Evolutionary conservation across 305 asterid genomes (phyloP).

Genomic region (Fraxinus platypoda): DNA sequence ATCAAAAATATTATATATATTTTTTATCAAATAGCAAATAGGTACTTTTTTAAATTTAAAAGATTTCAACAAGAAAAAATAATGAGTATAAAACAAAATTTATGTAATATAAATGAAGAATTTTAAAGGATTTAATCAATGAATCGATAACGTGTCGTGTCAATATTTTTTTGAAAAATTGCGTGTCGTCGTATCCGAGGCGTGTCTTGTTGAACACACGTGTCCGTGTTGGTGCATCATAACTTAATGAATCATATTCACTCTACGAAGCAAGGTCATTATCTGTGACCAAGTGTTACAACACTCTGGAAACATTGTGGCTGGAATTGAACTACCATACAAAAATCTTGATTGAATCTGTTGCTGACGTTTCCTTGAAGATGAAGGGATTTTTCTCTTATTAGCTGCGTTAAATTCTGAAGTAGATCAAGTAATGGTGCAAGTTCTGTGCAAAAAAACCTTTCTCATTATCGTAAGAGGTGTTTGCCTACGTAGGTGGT

Average conservation of each 20-base stretch:
- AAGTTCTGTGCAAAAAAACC: not conserved
- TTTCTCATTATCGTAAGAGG: not conserved
- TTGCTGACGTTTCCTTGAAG: not conserved
- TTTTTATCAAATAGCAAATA: no score
- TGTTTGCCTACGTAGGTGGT: not conserved
- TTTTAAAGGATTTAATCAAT: no score
- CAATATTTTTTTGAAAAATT: no score
- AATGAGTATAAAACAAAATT: no score
- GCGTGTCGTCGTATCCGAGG: no score
- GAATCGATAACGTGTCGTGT: no score
- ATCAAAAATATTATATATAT: no score
- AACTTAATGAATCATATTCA: not conserved
- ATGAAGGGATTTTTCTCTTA: not conserved
- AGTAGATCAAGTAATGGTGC: not conserved
- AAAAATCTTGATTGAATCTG: not conserved
- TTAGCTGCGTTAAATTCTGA: not conserved
- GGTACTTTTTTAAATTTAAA: no score
- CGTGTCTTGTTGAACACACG: no score
- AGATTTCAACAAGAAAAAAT: no score
- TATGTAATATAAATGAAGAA: no score
- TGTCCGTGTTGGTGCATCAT: no score
- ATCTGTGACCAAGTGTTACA: not conserved
- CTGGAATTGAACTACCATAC: not conserved
- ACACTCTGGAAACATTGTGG: not conserved
- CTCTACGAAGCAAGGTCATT: not conserved